Evolutionary conservation across 2,329 filamentous ascomycete species (phyloP), one percentile per base, ranked within the genome.

Genomic region (Pseudogymnoascus pannorum): DNA sequence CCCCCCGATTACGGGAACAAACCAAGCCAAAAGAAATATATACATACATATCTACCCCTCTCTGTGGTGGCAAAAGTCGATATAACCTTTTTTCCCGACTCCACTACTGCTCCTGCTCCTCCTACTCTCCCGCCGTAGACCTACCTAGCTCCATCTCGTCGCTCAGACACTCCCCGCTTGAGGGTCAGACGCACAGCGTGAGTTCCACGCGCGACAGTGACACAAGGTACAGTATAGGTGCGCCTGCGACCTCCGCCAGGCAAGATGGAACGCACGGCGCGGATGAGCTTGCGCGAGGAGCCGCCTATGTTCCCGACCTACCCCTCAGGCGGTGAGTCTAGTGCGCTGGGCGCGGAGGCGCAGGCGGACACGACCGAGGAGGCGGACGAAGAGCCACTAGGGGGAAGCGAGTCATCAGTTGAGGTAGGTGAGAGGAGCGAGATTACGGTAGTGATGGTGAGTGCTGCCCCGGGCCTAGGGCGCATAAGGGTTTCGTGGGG

Each of bases 11-110:
- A 24, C 44, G 44, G 44, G n/a, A 51, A 51, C 8, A 51, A 7
- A 24, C 24, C 44, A 22, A 29, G 44, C 44, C 22, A 51, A 26
- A 12, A 24, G 22, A 51, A 51, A 51, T 51, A 48, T 51, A 29
- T 51, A 51, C 44, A 16, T 51, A 29, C 44, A 51, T 51, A 51
- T n/a, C 11, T 51, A 51, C 44, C 44, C 44, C 44, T 29, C 44
- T 16, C 44, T 16, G n/a, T 20, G 3, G 44, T 51, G 44, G 44
- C 44, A 51, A 26, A 29, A 51, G 24, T 51, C 24, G 44, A 51
- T 11, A 51, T 51, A 51, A 16, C 44, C 44, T 22, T 14, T 29
- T 51, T 51, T 26, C 44, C 44, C 29, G 40, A 18, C 22, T 18
- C 44, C 44, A 16, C 44, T 18, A 26, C 44, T 29, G 4, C 14